Conservation (phyloP, 345 rosid species). For the Xanthoceras sorbifolium region DNA sequence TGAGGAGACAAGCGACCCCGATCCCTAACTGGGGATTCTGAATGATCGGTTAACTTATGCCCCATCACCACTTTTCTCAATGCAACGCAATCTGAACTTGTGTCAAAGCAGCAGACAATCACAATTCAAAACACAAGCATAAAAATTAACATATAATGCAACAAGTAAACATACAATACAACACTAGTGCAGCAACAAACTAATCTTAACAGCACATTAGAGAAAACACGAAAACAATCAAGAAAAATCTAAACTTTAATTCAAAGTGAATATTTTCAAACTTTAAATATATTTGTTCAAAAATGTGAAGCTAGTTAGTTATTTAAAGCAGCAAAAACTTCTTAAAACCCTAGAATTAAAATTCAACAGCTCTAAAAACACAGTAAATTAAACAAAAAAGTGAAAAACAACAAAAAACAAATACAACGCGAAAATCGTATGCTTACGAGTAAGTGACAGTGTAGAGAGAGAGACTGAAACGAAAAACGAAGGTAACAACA, state of each 20-base stretch:
- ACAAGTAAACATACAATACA: not conserved
- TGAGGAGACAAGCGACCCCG: slow-evolving; percentile 27
- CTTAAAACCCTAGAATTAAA: not conserved
- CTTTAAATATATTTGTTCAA: no score
- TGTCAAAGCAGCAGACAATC: not conserved
- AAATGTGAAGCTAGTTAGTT: not conserved
- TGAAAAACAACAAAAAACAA: not conserved
- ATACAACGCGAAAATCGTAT: not conserved
- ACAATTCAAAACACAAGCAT: not conserved
- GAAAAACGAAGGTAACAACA: no score
- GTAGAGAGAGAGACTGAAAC: no score
- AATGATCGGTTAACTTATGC: slow-evolving; percentile 34
- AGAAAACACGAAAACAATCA: no score
- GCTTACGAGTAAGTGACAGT: not conserved
- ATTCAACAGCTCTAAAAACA: not conserved
- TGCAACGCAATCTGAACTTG: slow-evolving; percentile 5
- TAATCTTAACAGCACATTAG: not conserved
- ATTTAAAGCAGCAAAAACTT: not conserved
- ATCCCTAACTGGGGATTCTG: slow-evolving; percentile 49
- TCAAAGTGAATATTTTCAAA: no score
- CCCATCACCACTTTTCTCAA: slow-evolving; percentile 42
- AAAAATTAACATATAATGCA: not conserved
- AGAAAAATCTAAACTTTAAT: no score
- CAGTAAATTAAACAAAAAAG: not conserved
- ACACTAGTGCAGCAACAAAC: not conserved